A percentile compares a stretch with the other conserved stretches of the same genome.
These are phyloP conservation scores for Sporothrix phasma DNA, from an alignment of 2,329 filamentous ascomycete species.

Conservation along the genomic window DNA sequence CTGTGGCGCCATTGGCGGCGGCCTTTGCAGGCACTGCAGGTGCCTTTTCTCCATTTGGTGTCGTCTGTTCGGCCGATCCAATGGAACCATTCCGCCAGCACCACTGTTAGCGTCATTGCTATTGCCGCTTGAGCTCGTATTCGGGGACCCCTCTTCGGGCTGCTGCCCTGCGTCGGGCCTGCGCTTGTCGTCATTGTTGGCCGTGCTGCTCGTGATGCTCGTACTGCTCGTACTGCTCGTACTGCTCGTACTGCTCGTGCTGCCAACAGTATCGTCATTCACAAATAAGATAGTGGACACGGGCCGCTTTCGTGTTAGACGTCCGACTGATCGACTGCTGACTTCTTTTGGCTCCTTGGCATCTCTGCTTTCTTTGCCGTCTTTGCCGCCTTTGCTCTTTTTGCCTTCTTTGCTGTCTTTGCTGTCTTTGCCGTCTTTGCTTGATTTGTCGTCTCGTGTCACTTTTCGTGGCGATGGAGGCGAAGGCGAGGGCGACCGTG, in stretches of 20 bases:
- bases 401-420: conserved; percentile 8
- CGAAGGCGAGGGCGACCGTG: conserved; percentile 39
- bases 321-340: conserved; percentile 2
- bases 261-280: not conserved
- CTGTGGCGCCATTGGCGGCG: conserved; percentile 3
- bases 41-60: not conserved
- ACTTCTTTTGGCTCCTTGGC: too few species aligned
- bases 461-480: conserved; percentile 22
- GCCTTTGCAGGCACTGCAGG: not conserved
- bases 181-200: conserved; percentile 17
- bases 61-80: not conserved
- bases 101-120: conserved; percentile 19
- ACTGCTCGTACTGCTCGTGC: not conserved
- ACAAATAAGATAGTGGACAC: not conserved
- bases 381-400: too few species aligned
- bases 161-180: conserved; percentile 12
- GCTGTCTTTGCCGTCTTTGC: conserved; percentile 1
- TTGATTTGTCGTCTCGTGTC: not conserved
- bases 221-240: not conserved
- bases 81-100: conserved; percentile 4
- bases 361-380: conserved; percentile 7
- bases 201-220: not conserved
- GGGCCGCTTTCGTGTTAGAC: conserved; percentile 14
- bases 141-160: not conserved
- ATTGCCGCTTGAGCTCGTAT: conserved; percentile 13